Evolutionary conservation across 257 asterid species (phyloP).

Genomic region (Cordia subcordata): DNA sequence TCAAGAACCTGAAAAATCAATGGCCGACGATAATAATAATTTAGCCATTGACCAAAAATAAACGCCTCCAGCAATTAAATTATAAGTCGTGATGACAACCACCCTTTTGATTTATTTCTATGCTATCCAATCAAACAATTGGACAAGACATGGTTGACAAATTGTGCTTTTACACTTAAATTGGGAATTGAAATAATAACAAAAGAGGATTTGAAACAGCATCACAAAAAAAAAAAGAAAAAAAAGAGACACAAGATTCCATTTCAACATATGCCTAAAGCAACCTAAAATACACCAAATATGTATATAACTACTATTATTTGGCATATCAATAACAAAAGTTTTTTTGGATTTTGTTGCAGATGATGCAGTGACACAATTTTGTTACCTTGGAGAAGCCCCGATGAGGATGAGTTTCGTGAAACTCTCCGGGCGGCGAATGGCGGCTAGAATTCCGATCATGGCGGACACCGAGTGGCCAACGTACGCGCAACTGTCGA

Average conservation of each 20-base stretch:
- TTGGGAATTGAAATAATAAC: constrained; percentile 5
- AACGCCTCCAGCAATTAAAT: neutral
- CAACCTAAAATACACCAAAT: neutral
- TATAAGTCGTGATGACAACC: neutral
- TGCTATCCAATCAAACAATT: neutral
- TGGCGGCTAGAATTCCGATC: constrained; percentile 86
- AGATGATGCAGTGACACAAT: too few species aligned
- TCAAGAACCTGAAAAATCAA: constrained; percentile 46
- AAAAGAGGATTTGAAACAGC: too few species aligned
- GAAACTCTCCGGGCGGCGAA: constrained; percentile 88
- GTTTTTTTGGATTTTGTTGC: too few species aligned
- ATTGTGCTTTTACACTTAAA: neutral
- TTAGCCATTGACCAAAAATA: neutral
- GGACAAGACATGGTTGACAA: constrained; percentile 1
- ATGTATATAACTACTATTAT: neutral
- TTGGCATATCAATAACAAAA: too few species aligned
- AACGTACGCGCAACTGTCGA: constrained; percentile 66
- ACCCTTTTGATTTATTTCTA: neutral
- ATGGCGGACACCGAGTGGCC: constrained; percentile 97
- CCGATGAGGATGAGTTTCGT: constrained; percentile 87
- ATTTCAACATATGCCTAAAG: constrained; percentile 7
- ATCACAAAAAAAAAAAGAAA: too few species aligned
- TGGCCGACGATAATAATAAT: neutral
- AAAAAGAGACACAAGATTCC: constrained; percentile 18
- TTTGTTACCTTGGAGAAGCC: constrained; percentile 75